Base-by-base conservation (phyloP, 495 filamentous ascomycete species). In the Endocarpon pusillum region DNA sequence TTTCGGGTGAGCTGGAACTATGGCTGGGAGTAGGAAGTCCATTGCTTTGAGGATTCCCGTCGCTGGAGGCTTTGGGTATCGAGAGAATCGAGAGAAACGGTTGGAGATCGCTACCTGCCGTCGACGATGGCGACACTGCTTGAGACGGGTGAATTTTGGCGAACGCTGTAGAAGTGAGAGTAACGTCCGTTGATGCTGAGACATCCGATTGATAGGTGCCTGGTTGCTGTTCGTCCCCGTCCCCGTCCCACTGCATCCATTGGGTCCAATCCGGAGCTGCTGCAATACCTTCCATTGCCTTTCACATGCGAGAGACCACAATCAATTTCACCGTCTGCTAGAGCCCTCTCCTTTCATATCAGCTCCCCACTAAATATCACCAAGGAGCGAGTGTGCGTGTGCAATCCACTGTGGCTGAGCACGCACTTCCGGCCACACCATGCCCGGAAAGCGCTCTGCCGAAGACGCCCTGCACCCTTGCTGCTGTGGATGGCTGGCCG, bases 181-280 rank as follows among this genome's bases (percentile, higher is more conserved):
- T 44, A 38, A 21, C 49, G 44, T 17, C 51, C 10, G 25, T 53
- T 31, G 15, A 41, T 42, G 20, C 34, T 45, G 5, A 45, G 48
- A 15, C 47, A 50, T 20, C 43, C 51, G 20, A 42, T 35, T 1
- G 45, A 48, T 1, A 46, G 47, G 18, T 50, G 21, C 38, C 30
- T 18, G 40, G 22, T 19, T 58, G 50, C 1, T 45, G 19, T 19
- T 53, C 52, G 19, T 44, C 41, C 18, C 55, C 54, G 23, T 64
- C 55, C 24, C 38, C 34, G 40, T 64, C 60, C 60, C 60, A 64
- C 48, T 59, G 50, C 60, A 64, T 64, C 60, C 60, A 64, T 38
- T 64, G 57, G 1, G 58, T 59, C 60, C 60, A 64, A 34, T 64
- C 60, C 37, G n/a, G n/a, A n/a, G n/a, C n/a, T n/a, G n/a, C n/a